Evolutionary conservation across 2,329 filamentous ascomycete species (phyloP), one percentile per base, ranked within the genome.

Genomic region (Aspergillus ochraceoroseus): DNA sequence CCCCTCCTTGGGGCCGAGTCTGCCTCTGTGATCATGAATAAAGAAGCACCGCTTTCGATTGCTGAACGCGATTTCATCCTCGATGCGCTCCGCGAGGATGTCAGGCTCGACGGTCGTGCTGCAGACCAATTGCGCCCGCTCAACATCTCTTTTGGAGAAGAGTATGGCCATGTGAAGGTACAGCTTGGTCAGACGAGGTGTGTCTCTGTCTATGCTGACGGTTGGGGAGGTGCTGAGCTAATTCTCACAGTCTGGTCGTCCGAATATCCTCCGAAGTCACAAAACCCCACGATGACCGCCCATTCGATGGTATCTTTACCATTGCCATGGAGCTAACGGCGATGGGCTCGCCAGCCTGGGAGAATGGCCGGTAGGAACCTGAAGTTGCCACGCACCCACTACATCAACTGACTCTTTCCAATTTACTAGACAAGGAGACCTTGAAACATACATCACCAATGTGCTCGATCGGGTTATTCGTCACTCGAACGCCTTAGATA

Each of bases 391-490:
- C 20, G n/a, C n/a, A n/a, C n/a, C n/a, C n/a, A n/a, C n/a, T n/a
- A n/a, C n/a, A n/a, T n/a, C n/a, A n/a, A n/a, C n/a, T n/a, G n/a
- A n/a, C n/a, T n/a, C n/a, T n/a, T 33, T 9, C 44, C 37, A 34
- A 42, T 25, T 11, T 12, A 27, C 11, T 19, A 78, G 87, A 38
- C 84, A 85, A 32, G 89, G 83, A 48, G 85, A 94, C 55, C 77
- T 83, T 41, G 92, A 96, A 68, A 75, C 89, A 2, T 77, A 95
- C 28, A 79, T 96, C 18, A 88, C 89, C 7, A 82, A 90, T 22
- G 77, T 92, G 28, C 81, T 98, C 13, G 92, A 98, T 65, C 95
- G 95, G 69, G 90, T 92, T 6, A 80, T 96, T 46, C 88, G 92
- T 28, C 83, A 92, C 45, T 95, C 89, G 1, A 85, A 85, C 53